Percentiles rank a stretch among this genome's conserved stretches.
These are phyloP conservation scores for Dictyostelium purpureum DNA, from an alignment of 78 protist genomes.

Conservation along the genomic window DNA sequence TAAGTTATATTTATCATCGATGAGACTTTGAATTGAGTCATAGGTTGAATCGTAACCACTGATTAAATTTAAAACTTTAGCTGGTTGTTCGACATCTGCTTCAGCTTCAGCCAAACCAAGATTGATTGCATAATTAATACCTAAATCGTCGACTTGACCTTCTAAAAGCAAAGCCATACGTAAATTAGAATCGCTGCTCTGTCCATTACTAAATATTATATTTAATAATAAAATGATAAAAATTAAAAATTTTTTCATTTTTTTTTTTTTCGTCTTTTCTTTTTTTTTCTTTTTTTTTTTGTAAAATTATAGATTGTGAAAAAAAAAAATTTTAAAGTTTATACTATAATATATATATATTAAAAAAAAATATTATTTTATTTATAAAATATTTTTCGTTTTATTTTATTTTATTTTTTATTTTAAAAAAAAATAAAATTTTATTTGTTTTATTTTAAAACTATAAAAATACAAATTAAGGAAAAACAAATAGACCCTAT, in stretches of 20 bases:
- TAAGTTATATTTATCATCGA: neutral
- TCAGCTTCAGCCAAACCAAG: slow-evolving; percentile 44
- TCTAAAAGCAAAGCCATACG: slow-evolving; percentile 16
- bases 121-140: slow-evolving; percentile 37
- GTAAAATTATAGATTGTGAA: neutral
- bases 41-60: neutral
- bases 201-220: neutral
- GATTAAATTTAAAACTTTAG: neutral
- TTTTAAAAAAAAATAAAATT: too few relatives aligned
- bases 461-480: neutral
- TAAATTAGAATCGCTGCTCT: neutral
- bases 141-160: slow-evolving; percentile 43
- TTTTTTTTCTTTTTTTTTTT: neutral
- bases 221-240: neutral
- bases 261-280: neutral
- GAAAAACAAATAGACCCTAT: too few relatives aligned
- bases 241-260: neutral
- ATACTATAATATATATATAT: neutral
- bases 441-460: too few relatives aligned
- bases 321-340: neutral
- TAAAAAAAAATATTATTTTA: neutral
- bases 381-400: neutral
- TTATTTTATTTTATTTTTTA: too few relatives aligned
- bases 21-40: neutral
- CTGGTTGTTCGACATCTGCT: neutral